Conservation (phyloP, 805 yeast genomes). For the Wickerhamomyces strasburgensis region DNA sequence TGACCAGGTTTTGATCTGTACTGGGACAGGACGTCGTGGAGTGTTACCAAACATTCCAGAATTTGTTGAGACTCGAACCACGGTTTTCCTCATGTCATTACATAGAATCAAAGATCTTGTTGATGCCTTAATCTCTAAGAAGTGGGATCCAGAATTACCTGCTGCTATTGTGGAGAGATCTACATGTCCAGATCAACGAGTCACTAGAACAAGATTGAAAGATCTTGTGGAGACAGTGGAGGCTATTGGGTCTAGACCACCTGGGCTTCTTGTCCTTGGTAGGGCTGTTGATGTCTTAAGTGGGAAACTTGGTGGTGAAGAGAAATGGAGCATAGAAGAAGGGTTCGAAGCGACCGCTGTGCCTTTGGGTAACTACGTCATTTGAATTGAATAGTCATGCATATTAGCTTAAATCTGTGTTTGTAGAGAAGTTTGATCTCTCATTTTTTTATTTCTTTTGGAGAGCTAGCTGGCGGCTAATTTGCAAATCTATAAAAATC, state of each 20-base stretch:
- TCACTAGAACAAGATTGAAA: conserved; percentile 66
- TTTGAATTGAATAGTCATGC: too few relatives aligned
- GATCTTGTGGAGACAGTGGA: conserved; percentile 70
- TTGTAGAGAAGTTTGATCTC: too few relatives aligned
- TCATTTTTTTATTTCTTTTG: too few relatives aligned
- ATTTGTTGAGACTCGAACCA: conserved; percentile 67
- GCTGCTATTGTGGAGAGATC: conserved; percentile 88
- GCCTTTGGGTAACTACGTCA: neutral
- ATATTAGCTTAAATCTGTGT: too few relatives aligned
- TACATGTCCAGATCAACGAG: conserved; percentile 87
- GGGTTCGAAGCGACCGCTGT: conserved; percentile 26
- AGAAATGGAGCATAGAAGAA: conserved; percentile 31
- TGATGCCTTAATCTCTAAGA: conserved; percentile 45
- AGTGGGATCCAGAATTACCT: conserved; percentile 71
- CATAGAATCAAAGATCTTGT: conserved; percentile 57
- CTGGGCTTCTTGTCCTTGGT: conserved; percentile 84
- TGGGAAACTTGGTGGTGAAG: conserved; percentile 9
- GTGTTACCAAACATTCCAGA: conserved; percentile 74
- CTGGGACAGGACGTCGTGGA: conserved; percentile 92
- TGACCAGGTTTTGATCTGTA: conserved; percentile 88
- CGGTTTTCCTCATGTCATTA: conserved; percentile 84
- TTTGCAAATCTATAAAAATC: too few relatives aligned
- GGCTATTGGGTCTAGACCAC: conserved; percentile 82
- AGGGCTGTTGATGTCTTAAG: conserved; percentile 57
- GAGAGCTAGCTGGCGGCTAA: too few relatives aligned